A percentile compares a stretch with the other conserved stretches of the same genome.
These are phyloP conservation scores for Aspergillus sparsus DNA, from an alignment of 495 filamentous ascomycete genomes.

Conservation along the genomic window DNA sequence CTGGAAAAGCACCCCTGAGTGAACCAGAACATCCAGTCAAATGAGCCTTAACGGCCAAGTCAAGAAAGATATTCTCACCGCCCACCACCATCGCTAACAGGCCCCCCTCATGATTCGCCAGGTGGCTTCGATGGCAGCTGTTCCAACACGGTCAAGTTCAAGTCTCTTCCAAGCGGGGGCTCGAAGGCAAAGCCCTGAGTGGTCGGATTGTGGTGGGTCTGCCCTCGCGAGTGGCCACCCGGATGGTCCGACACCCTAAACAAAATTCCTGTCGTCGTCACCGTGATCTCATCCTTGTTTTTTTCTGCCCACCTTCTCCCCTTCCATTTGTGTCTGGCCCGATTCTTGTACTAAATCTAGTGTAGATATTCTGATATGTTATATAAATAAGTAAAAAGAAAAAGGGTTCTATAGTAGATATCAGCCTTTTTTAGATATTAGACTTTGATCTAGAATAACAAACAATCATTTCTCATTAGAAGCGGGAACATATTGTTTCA, in stretches of 20 bases:
- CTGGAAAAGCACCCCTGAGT: slow-evolving; percentile 19
- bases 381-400: too few relatives aligned
- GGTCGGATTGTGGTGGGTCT: slow-evolving; percentile 22
- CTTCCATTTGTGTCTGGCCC: slow-evolving; percentile 5
- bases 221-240: slow-evolving; percentile 29
- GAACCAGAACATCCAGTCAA: slow-evolving; percentile 3
- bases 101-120: slow-evolving; percentile 14
- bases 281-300: slow-evolving; percentile 35
- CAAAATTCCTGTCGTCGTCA: slow-evolving; percentile 45
- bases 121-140: slow-evolving; percentile 8
- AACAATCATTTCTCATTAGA: not conserved
- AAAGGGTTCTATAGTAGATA: too few relatives aligned
- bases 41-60: slow-evolving; percentile 6
- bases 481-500: too few relatives aligned
- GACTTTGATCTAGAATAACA: not conserved
- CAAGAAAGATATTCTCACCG: slow-evolving; percentile 12
- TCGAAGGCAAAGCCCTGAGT: slow-evolving; percentile 30
- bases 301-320: slow-evolving; percentile 9
- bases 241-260: slow-evolving; percentile 24
- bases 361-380: not conserved
- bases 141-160: slow-evolving; percentile 6
- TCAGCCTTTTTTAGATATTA: too few relatives aligned
- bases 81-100: slow-evolving; percentile 16
- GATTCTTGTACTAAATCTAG: slow-evolving; percentile 6
- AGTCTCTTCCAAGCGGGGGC: slow-evolving; percentile 14